Percentiles rank a stretch among this genome's conserved stretches.
Evolutionary conservation across 1,284 basidiomycete genomes (phyloP).

Genomic region (Melampsora americana): DNA sequence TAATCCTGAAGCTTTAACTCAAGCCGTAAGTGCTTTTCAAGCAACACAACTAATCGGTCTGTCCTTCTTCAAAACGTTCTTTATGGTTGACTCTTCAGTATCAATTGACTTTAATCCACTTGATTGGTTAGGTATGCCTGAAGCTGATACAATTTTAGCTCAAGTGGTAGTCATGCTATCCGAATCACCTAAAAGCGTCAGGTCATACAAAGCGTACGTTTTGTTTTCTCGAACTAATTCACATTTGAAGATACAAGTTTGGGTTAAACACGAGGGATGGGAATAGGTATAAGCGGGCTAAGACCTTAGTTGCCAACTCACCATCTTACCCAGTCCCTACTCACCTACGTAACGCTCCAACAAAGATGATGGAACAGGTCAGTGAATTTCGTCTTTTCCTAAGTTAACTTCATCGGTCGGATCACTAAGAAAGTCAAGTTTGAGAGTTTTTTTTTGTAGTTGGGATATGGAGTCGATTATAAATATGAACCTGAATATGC

Average conservation of each 20-base stretch:
- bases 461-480: conserved; percentile 52
- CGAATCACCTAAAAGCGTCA: conserved; percentile 77
- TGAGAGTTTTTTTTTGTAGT: conserved; percentile 48
- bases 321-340: conserved; percentile 67
- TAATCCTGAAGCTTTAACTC: conserved; percentile 55
- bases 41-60: conserved; percentile 80
- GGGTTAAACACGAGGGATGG: not conserved
- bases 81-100: not conserved
- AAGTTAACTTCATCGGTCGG: conserved; percentile 32
- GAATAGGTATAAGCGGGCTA: conserved; percentile 59
- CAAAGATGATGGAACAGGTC: conserved; percentile 72
- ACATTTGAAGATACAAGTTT: conserved; percentile 22
- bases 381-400: conserved; percentile 71
- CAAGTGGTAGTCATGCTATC: conserved; percentile 77
- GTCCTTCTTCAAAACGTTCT: conserved; percentile 57
- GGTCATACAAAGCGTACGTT: conserved; percentile 72
- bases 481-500: conserved; percentile 72
- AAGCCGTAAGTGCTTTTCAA: conserved; percentile 73
- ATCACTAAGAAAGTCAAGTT: not conserved
- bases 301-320: conserved; percentile 55
- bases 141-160: conserved; percentile 58
- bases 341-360: conserved; percentile 81
- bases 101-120: conserved; percentile 57
- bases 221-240: conserved; percentile 45
- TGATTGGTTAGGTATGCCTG: conserved; percentile 49